Conservation (phyloP, 2,329 filamentous ascomycete genomes). For the Exophiala sideris region DNA sequence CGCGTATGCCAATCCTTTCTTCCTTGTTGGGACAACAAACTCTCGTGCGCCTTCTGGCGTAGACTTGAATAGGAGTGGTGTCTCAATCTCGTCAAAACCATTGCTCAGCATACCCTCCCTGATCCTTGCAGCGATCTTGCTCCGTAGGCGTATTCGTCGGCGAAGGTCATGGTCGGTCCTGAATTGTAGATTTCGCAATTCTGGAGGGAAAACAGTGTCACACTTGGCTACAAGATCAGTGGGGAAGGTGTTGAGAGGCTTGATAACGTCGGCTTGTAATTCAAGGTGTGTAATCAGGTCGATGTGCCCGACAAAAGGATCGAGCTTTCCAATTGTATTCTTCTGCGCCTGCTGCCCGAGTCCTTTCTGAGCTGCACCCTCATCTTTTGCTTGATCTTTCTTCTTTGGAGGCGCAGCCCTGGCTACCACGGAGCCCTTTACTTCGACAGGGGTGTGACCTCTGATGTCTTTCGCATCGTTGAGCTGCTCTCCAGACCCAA, state of each 20-base stretch:
- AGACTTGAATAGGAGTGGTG: conserved; percentile 92
- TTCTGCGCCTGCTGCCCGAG: conserved; percentile 15
- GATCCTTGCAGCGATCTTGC: conserved; percentile 54
- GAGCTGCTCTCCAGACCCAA: neutral
- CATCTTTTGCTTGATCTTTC: neutral
- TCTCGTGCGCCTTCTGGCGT: conserved; percentile 94
- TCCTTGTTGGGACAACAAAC: conserved; percentile 85
- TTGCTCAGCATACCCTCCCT: conserved; percentile 54
- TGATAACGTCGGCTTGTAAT: conserved; percentile 60
- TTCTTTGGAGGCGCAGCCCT: conserved; percentile 8
- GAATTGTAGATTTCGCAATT: conserved; percentile 79
- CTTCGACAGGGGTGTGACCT: conserved; percentile 17
- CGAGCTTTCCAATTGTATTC: conserved; percentile 18
- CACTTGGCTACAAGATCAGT: conserved; percentile 72
- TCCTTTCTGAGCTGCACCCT: conserved; percentile 24
- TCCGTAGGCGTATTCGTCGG: conserved; percentile 68
- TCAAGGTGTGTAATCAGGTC: conserved; percentile 46
- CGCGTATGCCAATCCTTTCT: conserved; percentile 75
- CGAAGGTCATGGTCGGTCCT: conserved; percentile 68
- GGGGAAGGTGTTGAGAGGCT: conserved; percentile 69
- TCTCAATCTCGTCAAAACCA: conserved; percentile 78
- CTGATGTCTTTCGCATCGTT: conserved; percentile 11
- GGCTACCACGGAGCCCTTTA: conserved; percentile 14
- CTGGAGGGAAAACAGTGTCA: conserved; percentile 69
- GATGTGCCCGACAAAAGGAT: conserved; percentile 26